Conservation (phyloP, 2,329 filamentous ascomycete genomes). For the Ascochyta rabiei region DNA sequence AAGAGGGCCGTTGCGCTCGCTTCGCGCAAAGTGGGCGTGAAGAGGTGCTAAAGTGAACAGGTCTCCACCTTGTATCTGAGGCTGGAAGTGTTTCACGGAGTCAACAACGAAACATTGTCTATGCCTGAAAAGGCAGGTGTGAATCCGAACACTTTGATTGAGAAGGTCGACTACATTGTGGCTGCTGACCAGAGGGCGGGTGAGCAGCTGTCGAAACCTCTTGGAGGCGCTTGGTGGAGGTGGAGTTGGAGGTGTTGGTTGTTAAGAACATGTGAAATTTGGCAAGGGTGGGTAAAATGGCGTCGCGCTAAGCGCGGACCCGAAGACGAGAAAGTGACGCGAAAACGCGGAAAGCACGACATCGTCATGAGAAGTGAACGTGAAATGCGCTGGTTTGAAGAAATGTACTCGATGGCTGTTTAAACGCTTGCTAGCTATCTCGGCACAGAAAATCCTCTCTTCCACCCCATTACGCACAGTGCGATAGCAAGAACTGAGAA, state of each 20-base stretch:
- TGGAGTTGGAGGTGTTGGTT: not conserved
- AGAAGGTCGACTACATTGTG: not conserved
- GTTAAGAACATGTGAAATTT: too few species aligned
- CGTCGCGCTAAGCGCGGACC: not conserved
- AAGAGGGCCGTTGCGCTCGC: not conserved
- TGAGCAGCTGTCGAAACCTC: conserved; percentile 3
- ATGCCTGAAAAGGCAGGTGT: conserved; percentile 7
- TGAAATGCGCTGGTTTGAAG: too few species aligned
- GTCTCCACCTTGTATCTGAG: conserved; percentile 3
- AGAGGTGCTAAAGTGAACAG: not conserved
- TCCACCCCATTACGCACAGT: not conserved
- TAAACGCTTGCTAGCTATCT: not conserved
- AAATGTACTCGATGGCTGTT: not conserved
- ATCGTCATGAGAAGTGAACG: not conserved
- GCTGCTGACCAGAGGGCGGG: not conserved
- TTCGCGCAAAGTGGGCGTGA: not conserved
- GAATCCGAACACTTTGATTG: not conserved
- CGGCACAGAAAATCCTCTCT: not conserved
- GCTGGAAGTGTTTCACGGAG: conserved; percentile 12
- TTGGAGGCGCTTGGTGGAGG: not conserved
- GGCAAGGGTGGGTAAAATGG: not conserved
- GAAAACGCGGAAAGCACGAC: not conserved
- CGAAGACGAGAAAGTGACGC: not conserved
- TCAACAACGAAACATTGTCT: conserved; percentile 10
- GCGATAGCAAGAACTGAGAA: not conserved